Evolutionary conservation across 495 filamentous ascomycete genomes (phyloP).

Genomic region (Trichoderma virens): DNA sequence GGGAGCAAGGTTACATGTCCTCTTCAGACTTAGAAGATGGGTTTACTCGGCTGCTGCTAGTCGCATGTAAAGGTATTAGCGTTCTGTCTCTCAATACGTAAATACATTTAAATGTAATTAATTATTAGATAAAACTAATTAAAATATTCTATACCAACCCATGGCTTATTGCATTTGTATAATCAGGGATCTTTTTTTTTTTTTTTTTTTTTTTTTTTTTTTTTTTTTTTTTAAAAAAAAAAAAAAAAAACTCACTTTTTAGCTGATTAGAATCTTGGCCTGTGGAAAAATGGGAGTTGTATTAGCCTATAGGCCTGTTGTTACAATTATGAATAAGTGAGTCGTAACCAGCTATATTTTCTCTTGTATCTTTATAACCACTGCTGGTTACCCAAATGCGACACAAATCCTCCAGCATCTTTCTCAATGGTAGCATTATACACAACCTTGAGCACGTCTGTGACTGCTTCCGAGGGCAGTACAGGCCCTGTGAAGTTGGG

Average conservation of each 20-base stretch:
- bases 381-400: constrained; percentile 34
- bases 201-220: too few relatives aligned
- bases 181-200: too few relatives aligned
- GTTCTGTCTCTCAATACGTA: neutral
- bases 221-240: neutral
- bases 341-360: neutral
- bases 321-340: neutral
- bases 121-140: too few relatives aligned
- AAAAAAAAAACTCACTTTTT: neutral
- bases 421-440: constrained; percentile 27
- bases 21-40: neutral
- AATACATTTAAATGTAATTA: neutral
- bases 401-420: constrained; percentile 33
- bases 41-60: neutral
- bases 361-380: neutral
- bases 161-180: neutral
- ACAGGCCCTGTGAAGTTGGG: constrained; percentile 35
- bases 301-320: neutral
- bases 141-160: neutral
- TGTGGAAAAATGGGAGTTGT: neutral
- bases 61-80: neutral
- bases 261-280: neutral
- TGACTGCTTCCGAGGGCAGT: constrained; percentile 27
- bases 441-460: constrained; percentile 19
- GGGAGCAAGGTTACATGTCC: neutral